phyloP scores from a whole-genome alignment of 176 grass and related monocot species.

The Triticum urartu region DNA sequence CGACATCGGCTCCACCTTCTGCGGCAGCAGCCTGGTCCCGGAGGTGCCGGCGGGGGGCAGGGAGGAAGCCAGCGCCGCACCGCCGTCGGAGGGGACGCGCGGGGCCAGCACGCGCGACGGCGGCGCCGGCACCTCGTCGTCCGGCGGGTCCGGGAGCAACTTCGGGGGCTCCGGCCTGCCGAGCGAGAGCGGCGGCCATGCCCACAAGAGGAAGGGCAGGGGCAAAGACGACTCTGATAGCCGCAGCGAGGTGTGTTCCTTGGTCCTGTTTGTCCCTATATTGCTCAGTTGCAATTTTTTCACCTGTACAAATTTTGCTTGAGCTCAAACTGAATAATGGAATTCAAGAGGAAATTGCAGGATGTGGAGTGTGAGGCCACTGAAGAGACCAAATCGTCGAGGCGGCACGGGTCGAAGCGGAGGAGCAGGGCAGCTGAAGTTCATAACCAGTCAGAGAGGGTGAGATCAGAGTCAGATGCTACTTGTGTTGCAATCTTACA shows the following conservation, averaged over 20 bases:
- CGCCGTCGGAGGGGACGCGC: slow-evolving; percentile 28
- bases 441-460: slow-evolving; percentile 94
- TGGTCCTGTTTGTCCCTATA: slow-evolving; percentile 6
- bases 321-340: slow-evolving; percentile 2
- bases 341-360: slow-evolving; percentile 51
- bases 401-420: slow-evolving; percentile 47
- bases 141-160: slow-evolving; percentile 77
- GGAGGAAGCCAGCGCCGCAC: slow-evolving; percentile 36
- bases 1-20: slow-evolving; percentile 59
- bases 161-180: slow-evolving; percentile 34
- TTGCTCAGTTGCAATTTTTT: background rate
- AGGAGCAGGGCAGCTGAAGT: slow-evolving; percentile 84
- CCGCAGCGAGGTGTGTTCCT: slow-evolving; percentile 60
- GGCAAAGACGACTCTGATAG: slow-evolving; percentile 45
- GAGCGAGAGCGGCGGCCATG: slow-evolving; percentile 24
- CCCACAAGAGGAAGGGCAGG: slow-evolving; percentile 52
- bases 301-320: background rate
- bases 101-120: slow-evolving; percentile 22
- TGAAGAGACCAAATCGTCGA: slow-evolving; percentile 43
- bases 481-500: background rate
- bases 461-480: slow-evolving; percentile 53
- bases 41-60: background rate
- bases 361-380: slow-evolving; percentile 57
- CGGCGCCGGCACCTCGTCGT: slow-evolving; percentile 60
- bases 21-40: slow-evolving; percentile 58